These are phyloP conservation scores for Paraleonurus japonicus DNA, from an alignment of 257 asterid species.

Conservation along the genomic window DNA sequence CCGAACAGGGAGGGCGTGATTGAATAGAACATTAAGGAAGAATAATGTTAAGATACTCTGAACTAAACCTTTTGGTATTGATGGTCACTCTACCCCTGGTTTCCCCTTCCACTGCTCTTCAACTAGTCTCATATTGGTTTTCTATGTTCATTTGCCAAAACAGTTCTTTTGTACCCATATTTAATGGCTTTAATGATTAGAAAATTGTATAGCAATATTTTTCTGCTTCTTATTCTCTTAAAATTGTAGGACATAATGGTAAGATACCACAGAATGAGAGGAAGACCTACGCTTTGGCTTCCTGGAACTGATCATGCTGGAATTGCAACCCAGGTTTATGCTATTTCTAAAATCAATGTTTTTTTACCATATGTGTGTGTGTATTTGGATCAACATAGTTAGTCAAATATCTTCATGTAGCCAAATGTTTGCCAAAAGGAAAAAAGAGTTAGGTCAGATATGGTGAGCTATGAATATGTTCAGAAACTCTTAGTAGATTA, in stretches of 20 bases:
- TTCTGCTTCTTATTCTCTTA: constrained; percentile 10
- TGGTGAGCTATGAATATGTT: not conserved
- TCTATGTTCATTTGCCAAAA: constrained; percentile 12
- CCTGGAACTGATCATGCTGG: constrained; percentile 99
- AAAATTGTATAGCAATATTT: not conserved
- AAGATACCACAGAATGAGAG: constrained; percentile 89
- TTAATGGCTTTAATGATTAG: not conserved
- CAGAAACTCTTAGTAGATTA: constrained; percentile 7
- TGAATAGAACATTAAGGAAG: not conserved
- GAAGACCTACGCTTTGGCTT: constrained; percentile 95
- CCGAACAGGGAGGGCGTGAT: no score
- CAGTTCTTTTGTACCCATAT: not conserved
- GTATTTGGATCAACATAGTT: constrained; percentile 1
- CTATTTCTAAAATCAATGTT: constrained; percentile 25
- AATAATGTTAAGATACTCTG: no score
- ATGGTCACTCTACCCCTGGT: not conserved
- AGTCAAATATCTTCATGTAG: constrained; percentile 6
- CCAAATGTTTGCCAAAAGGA: not conserved
- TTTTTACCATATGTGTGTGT: not conserved
- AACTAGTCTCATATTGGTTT: not conserved
- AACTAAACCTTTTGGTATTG: not conserved
- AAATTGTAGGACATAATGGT: constrained; percentile 86
- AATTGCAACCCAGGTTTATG: constrained; percentile 91
- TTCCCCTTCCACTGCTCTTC: not conserved
- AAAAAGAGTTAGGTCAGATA: not conserved